Evolutionary conservation across 2,329 filamentous ascomycete species (phyloP).

Genomic region (Ilyonectria destructans): DNA sequence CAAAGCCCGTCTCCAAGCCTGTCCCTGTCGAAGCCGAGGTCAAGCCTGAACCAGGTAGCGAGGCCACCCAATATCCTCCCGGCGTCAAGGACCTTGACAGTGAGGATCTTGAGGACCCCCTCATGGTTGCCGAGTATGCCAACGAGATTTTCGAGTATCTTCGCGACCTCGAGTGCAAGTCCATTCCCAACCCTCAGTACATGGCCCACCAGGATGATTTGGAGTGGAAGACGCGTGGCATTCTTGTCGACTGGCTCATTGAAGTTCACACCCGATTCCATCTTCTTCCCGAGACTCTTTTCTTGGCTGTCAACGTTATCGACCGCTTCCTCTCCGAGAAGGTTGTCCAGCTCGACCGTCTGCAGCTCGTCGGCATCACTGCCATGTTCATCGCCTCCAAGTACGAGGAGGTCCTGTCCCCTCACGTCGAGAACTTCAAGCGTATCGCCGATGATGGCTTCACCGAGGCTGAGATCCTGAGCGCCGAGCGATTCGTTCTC

Average conservation of each 20-base stretch:
- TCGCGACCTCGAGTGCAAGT: conserved; percentile 84
- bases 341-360: conserved; percentile 94
- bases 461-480: conserved; percentile 93
- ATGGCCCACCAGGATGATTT: conserved; percentile 96
- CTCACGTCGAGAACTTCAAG: conserved; percentile 96
- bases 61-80: conserved; percentile 35
- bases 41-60: conserved; percentile 44
- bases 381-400: conserved; percentile 99
- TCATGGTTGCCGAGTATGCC: conserved; percentile 99
- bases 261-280: conserved; percentile 98
- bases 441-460: conserved; percentile 98
- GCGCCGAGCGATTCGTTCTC: conserved; percentile 96
- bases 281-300: conserved; percentile 94
- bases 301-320: conserved; percentile 97
- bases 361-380: conserved; percentile 96
- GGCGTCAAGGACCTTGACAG: conserved; percentile 79
- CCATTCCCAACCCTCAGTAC: conserved; percentile 91
- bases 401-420: conserved; percentile 98
- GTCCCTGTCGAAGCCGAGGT: conserved; percentile 40
- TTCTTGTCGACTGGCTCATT: conserved; percentile 97
- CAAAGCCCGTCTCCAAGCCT: conserved; percentile 49
- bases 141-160: conserved; percentile 98
- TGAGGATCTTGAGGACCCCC: conserved; percentile 92
- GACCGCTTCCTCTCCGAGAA: conserved; percentile 97
- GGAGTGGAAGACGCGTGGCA: conserved; percentile 98